These are phyloP conservation scores for Neurospora sp. DNA, from an alignment of 495 filamentous ascomycete genomes.

Conservation along the genomic window DNA sequence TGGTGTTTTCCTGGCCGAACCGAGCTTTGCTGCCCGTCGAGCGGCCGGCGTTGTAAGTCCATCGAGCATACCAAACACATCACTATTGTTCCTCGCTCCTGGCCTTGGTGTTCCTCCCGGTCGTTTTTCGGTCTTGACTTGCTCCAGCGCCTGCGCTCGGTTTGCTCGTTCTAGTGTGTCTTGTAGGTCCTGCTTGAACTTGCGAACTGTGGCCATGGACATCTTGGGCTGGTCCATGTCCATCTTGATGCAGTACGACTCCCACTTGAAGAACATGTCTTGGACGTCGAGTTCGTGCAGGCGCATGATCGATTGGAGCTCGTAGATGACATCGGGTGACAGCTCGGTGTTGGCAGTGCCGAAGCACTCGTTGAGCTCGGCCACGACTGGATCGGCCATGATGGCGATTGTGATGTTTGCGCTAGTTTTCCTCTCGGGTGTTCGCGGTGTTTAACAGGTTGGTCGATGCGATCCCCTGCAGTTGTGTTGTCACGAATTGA, in stretches of 20 bases:
- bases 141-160: constrained; percentile 32
- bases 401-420: background rate
- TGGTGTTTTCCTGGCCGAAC: constrained; percentile 50
- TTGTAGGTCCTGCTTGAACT: constrained; percentile 79
- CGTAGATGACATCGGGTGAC: constrained; percentile 60
- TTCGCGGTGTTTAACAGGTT: background rate
- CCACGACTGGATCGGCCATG: constrained; percentile 42
- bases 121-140: constrained; percentile 52
- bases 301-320: constrained; percentile 75
- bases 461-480: background rate
- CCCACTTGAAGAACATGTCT: constrained; percentile 96
- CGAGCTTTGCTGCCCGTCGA: constrained; percentile 36
- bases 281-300: constrained; percentile 65
- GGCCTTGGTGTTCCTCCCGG: constrained; percentile 54
- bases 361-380: constrained; percentile 64
- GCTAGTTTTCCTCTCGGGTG: background rate
- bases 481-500: background rate
- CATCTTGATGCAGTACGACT: constrained; percentile 93
- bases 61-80: constrained; percentile 86
- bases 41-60: constrained; percentile 58
- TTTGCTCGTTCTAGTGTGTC: constrained; percentile 65
- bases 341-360: constrained; percentile 40
- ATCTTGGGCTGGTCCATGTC: constrained; percentile 59
- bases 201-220: constrained; percentile 54
- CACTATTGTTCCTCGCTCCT: constrained; percentile 38